Conservation (phyloP, 495 filamentous ascomycete species). For the Penicillium simplicissimum region DNA sequence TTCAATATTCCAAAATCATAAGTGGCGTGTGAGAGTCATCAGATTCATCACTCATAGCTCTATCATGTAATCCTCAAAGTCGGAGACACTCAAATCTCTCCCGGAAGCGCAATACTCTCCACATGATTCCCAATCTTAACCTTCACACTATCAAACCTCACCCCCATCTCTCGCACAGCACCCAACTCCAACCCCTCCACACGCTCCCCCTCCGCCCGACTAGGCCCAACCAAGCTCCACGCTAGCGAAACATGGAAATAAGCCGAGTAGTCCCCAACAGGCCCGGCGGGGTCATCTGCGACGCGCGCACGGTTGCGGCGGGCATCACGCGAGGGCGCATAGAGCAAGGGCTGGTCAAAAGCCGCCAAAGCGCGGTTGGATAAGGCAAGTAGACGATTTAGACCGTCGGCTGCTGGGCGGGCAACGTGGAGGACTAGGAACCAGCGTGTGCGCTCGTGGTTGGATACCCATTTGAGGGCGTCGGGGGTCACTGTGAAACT, state of each 20-base stretch:
- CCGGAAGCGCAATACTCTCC: constrained; percentile 50
- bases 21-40: background rate
- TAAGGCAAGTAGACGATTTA: constrained; percentile 62
- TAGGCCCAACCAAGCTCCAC: constrained; percentile 59
- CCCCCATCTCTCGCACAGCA: constrained; percentile 18
- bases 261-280: constrained; percentile 40
- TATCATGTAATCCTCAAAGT: background rate
- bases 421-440: constrained; percentile 75
- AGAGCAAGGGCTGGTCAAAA: constrained; percentile 74
- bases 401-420: constrained; percentile 49
- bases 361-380: constrained; percentile 61
- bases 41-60: background rate
- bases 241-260: constrained; percentile 82
- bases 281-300: background rate
- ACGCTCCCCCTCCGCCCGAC: constrained; percentile 18
- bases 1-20: background rate
- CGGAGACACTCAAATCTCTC: background rate
- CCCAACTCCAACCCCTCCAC: constrained; percentile 39
- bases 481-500: constrained; percentile 55
- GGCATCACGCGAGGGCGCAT: constrained; percentile 35
- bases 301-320: constrained; percentile 7
- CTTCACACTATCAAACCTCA: constrained; percentile 54
- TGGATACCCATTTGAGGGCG: constrained; percentile 65
- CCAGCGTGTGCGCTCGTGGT: constrained; percentile 75
- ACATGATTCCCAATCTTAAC: constrained; percentile 78